phyloP scores from a whole-genome alignment of 2,329 filamentous ascomycete genomes.

The Kalaharituber pfeilii region DNA sequence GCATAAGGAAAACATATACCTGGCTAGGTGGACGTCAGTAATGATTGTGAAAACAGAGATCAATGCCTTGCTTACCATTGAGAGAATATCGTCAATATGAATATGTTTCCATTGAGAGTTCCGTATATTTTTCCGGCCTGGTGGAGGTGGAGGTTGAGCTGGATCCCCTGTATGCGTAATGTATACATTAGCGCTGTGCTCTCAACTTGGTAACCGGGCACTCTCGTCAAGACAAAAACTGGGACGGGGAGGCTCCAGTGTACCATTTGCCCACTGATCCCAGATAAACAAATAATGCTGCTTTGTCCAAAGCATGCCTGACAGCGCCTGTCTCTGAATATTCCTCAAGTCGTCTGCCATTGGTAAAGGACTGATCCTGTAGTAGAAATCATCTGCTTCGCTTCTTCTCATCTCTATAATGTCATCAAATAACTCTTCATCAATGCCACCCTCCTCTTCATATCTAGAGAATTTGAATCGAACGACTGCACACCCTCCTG shows the following conservation, averaged over 20 bases:
- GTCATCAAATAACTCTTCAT: constrained; percentile 85
- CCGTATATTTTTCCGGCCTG: constrained; percentile 59
- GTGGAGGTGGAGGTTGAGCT: constrained; percentile 67
- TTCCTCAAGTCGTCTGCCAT: constrained; percentile 89
- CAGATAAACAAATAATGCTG: constrained; percentile 94
- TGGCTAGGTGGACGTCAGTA: neutral
- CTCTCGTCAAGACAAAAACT: too few species aligned
- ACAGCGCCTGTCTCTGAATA: constrained; percentile 84
- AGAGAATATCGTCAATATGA: constrained; percentile 84
- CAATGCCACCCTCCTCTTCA: constrained; percentile 42
- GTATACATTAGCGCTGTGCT: neutral
- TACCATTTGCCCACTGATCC: constrained; percentile 85
- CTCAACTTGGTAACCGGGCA: neutral
- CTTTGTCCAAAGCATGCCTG: constrained; percentile 98
- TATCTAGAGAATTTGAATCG: constrained; percentile 73
- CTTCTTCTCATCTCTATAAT: constrained; percentile 67
- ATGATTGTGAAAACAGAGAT: too few species aligned
- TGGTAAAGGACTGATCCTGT: constrained; percentile 74
- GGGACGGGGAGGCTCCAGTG: too few species aligned
- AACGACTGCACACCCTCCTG: constrained; percentile 87
- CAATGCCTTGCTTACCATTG: too few species aligned
- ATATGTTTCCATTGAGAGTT: constrained; percentile 90
- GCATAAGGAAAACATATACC: neutral
- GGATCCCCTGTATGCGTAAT: constrained; percentile 43
- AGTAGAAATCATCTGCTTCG: constrained; percentile 96